Conservation (phyloP, 75 land plant species). For the Pinus tabuliformis region DNA sequence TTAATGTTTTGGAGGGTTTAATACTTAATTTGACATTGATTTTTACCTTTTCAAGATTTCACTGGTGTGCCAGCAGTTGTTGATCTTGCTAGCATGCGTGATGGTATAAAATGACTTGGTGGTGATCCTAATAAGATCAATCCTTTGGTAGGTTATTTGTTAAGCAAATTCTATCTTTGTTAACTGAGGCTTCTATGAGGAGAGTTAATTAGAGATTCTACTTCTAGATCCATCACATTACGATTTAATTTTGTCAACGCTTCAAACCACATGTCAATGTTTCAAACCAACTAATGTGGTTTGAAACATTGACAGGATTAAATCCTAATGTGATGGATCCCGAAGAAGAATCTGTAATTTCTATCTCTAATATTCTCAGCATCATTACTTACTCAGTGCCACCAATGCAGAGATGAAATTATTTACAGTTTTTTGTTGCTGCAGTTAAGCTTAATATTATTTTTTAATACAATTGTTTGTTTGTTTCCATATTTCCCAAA, state of each 20-base stretch:
- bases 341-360: not conserved
- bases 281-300: no score
- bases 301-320: no score
- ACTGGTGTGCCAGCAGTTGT: conserved; percentile 96
- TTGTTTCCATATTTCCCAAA: no score
- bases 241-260: no score
- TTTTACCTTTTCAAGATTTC: conserved; percentile 55
- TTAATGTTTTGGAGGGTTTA: not conserved
- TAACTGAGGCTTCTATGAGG: no score
- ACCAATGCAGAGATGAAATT: not conserved
- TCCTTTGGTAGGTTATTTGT: conserved; percentile 63
- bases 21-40: not conserved
- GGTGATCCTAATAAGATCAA: conserved; percentile 87
- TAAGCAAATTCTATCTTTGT: not conserved
- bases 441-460: no score
- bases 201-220: no score
- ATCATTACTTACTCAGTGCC: not conserved
- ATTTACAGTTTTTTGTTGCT: no score
- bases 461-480: no score
- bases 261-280: no score
- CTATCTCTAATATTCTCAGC: not conserved
- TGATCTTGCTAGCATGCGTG: conserved; percentile 93
- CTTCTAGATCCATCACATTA: no score
- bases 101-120: conserved; percentile 86
- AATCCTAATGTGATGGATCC: no score